These are phyloP conservation scores for Fraxinus angustifolia DNA, from an alignment of 305 asterid species.

Conservation along the genomic window DNA sequence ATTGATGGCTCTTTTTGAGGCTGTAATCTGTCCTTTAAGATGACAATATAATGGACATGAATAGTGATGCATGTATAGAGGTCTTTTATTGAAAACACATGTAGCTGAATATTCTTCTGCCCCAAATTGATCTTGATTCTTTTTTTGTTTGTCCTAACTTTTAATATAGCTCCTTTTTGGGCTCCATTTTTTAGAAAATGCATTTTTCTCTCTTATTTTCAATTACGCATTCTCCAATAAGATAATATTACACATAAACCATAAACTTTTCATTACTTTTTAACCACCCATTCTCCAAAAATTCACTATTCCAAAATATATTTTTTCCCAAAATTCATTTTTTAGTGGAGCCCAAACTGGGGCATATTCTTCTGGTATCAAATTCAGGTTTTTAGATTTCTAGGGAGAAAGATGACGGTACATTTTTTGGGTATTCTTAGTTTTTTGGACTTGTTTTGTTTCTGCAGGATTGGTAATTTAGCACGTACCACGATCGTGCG, in stretches of 20 bases:
- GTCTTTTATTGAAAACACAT: slow-evolving; percentile 1
- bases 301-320: neutral
- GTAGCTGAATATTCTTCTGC: neutral
- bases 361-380: neutral
- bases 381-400: neutral
- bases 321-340: neutral
- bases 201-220: neutral
- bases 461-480: slow-evolving; percentile 75
- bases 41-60: neutral
- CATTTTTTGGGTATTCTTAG: neutral
- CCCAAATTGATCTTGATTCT: neutral
- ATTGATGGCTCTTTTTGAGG: slow-evolving; percentile 6
- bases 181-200: neutral
- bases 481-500: slow-evolving; percentile 89
- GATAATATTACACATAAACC: neutral
- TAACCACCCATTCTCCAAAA: neutral
- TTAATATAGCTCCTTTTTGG: neutral
- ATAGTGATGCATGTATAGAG: slow-evolving; percentile 10
- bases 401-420: neutral
- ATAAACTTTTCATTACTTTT: neutral
- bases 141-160: neutral
- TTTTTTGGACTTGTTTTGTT: slow-evolving; percentile 13
- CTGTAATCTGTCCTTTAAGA: slow-evolving; percentile 5
- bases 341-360: neutral
- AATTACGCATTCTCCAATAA: neutral